Evolutionary conservation across 768 basidiomycete genomes (phyloP).

Genomic region (Butyriboletus loyo): DNA sequence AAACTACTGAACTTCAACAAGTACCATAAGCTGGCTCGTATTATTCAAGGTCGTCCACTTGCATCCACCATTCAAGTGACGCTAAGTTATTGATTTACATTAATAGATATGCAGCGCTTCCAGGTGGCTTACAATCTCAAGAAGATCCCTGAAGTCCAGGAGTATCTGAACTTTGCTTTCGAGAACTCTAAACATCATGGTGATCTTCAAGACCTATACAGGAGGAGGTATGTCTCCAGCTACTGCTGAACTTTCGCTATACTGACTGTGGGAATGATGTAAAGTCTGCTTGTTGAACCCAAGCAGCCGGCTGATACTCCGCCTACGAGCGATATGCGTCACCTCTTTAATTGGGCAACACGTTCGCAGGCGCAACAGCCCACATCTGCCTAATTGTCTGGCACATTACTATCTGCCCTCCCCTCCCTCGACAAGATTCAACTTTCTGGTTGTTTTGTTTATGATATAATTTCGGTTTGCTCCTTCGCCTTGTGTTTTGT

Average conservation of each 20-base stretch:
- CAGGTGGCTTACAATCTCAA: constrained; percentile 84
- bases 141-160: constrained; percentile 86
- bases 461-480: constrained; percentile 28
- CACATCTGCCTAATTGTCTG: constrained; percentile 31
- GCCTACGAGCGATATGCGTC: constrained; percentile 66
- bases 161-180: constrained; percentile 70
- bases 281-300: constrained; percentile 78
- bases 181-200: constrained; percentile 72
- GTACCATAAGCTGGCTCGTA: constrained; percentile 85
- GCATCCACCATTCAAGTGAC: neutral
- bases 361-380: constrained; percentile 47
- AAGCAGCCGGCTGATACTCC: constrained; percentile 72
- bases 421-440: constrained; percentile 2
- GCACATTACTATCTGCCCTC: constrained; percentile 19
- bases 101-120: constrained; percentile 85
- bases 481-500: constrained; percentile 14
- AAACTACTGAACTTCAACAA: constrained; percentile 95
- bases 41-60: constrained; percentile 64
- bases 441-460: constrained; percentile 24
- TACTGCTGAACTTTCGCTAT: neutral
- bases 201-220: constrained; percentile 83
- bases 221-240: constrained; percentile 60
- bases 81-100: constrained; percentile 3
- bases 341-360: constrained; percentile 77
- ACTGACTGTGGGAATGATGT: neutral